Conservation (phyloP, 352 stramenopile species). For the Globisporangium paroecandrum region DNA sequence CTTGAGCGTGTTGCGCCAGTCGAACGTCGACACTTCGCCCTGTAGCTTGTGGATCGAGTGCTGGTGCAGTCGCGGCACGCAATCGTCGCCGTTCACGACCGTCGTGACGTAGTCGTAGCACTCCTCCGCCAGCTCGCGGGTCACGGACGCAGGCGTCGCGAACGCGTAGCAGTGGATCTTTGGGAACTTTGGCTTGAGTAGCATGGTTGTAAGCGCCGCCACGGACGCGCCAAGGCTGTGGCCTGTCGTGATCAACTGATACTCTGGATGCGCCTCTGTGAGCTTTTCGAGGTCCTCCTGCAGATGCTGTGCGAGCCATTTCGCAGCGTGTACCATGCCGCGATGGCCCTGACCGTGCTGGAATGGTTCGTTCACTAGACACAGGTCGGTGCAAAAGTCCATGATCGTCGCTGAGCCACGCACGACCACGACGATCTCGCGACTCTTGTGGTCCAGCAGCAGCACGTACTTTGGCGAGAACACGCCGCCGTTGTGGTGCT, state of each 20-base stretch:
- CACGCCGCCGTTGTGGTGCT: slow-evolving; percentile 55
- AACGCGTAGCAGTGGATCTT: slow-evolving; percentile 63
- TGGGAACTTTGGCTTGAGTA: slow-evolving; percentile 39
- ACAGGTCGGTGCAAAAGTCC: slow-evolving; percentile 82
- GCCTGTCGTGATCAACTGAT: slow-evolving; percentile 56
- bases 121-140: slow-evolving; percentile 42
- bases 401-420: slow-evolving; percentile 71
- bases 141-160: slow-evolving; percentile 70
- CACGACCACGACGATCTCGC: slow-evolving; percentile 58
- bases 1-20: slow-evolving; percentile 59
- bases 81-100: slow-evolving; percentile 80
- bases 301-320: slow-evolving; percentile 64
- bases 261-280: slow-evolving; percentile 40
- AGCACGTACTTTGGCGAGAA: slow-evolving; percentile 79
- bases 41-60: slow-evolving; percentile 68
- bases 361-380: slow-evolving; percentile 75
- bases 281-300: slow-evolving; percentile 45
- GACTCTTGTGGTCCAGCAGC: slow-evolving; percentile 47
- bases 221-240: slow-evolving; percentile 73
- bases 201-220: slow-evolving; percentile 61
- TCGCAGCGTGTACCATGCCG: slow-evolving; percentile 75
- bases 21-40: slow-evolving; percentile 58
- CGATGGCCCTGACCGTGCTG: slow-evolving; percentile 63
- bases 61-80: slow-evolving; percentile 74
- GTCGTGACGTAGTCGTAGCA: slow-evolving; percentile 64